A percentile compares a stretch with the other conserved stretches of the same genome.
Evolutionary conservation across 257 asterid species (phyloP).

Genomic region (Solanum gracilifrons): DNA sequence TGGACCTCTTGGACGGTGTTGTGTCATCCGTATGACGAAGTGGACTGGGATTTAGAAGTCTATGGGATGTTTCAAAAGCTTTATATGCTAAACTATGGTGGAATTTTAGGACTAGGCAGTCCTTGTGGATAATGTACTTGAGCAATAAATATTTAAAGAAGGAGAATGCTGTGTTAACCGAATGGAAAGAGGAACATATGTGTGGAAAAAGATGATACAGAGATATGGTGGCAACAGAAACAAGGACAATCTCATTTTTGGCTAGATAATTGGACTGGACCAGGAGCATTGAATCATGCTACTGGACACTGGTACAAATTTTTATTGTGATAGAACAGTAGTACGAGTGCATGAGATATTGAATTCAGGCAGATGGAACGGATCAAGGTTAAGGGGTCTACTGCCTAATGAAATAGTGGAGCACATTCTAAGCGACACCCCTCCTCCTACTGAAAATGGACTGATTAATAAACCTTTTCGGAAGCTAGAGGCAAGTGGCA

Average conservation of each 20-base stretch:
- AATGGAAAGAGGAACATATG: background rate
- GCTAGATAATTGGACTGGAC: background rate
- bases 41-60: background rate
- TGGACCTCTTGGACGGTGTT: background rate
- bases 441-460: background rate
- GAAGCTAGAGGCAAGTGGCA: background rate
- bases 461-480: background rate
- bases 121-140: background rate
- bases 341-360: background rate
- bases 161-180: background rate
- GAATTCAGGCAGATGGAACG: background rate
- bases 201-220: background rate
- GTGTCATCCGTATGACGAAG: background rate
- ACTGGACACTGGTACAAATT: background rate
- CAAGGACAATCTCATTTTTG: background rate
- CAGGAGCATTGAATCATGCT: background rate
- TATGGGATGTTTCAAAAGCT: background rate
- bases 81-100: background rate
- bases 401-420: background rate
- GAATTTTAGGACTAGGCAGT: background rate
- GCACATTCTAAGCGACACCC: background rate
- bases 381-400: background rate
- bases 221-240: background rate
- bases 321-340: background rate
- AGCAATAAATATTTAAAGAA: background rate